Base-by-base conservation (phyloP, 768 basidiomycete genomes). In the Phaffia australis region DNA sequence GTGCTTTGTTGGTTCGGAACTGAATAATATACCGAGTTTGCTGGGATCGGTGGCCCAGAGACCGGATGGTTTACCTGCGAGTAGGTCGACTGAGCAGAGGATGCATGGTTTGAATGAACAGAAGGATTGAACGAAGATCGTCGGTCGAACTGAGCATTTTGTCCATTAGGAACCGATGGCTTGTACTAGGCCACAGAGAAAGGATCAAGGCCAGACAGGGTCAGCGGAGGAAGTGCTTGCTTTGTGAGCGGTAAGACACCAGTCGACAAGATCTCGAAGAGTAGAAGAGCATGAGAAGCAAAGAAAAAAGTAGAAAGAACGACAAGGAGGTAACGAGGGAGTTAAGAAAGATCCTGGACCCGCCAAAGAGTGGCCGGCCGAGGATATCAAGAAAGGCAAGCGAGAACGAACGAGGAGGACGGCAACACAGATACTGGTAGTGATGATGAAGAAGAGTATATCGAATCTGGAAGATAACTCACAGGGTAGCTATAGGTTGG, bases 401-500 rank as follows among this genome's bases (percentile, higher is more conserved):
- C 35, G 42, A 25, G 63, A 9, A 46, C 19, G 54, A 23, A 21
- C 18, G 8, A 30, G 29, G 1, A 52, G 30, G 32, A 30, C 25
- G 1, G 50, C 23, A 16, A 29, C 29, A 35, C 18, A 18, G n/a
- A 29, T n/a, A n/a, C n/a, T 14, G 30, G 14, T 18, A 5, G 18
- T 6, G 50, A 11, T 52, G 52, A 6, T 30, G 2, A 6, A 42
- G 15, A 46, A n/a, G 35, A 25, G 23, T 19, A n/a, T 2, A 2
- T 7, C 19, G 19, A 19, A 18, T 8, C 52, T 0, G 30, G 29
- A 21, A 19, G 16, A 57, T 16, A 2, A 56, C 63, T 64, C 55
- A 64, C 63, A 27, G 63, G 63, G 46, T 64, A 64, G 15, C 52
- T 56, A 48, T 64, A 64, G 1, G 51, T 47, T 3, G 63, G 52